Evolutionary conservation across 2,329 filamentous ascomycete genomes (phyloP).

Genomic region (Graphiopsis chlorocephala): DNA sequence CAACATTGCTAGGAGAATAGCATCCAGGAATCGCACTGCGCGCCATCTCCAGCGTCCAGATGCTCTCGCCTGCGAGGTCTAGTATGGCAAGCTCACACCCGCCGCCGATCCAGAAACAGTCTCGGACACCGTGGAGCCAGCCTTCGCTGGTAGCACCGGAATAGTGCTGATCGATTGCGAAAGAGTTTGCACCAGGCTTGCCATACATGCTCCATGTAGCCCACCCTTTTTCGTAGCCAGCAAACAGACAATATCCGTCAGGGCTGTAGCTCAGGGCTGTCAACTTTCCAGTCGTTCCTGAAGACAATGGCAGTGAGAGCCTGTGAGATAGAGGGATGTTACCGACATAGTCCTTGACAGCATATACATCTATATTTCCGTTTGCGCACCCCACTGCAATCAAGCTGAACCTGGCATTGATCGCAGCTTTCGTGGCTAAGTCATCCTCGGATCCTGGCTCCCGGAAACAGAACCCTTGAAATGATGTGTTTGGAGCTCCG

Average conservation of each 20-base stretch:
- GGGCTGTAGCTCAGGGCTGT: slow-evolving; percentile 82
- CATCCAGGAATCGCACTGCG: slow-evolving; percentile 90
- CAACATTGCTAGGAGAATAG: slow-evolving; percentile 87
- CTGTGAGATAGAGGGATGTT: slow-evolving; percentile 86
- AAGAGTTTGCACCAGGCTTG: slow-evolving; percentile 82
- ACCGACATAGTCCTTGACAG: slow-evolving; percentile 85
- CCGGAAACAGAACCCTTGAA: slow-evolving; percentile 90
- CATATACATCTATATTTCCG: slow-evolving; percentile 84
- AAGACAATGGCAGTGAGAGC: slow-evolving; percentile 67
- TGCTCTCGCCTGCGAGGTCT: slow-evolving; percentile 63
- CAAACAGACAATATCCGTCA: slow-evolving; percentile 94
- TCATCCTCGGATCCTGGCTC: slow-evolving; percentile 59
- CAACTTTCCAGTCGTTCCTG: slow-evolving; percentile 64
- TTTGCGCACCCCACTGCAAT: slow-evolving; percentile 81
- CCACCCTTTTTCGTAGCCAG: slow-evolving; percentile 90
- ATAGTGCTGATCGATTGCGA: slow-evolving; percentile 64
- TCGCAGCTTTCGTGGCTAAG: slow-evolving; percentile 69
- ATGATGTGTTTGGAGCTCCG: slow-evolving; percentile 68
- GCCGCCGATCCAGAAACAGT: slow-evolving; percentile 82
- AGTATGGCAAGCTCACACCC: slow-evolving; percentile 82
- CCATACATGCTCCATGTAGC: slow-evolving; percentile 97
- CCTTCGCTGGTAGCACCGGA: slow-evolving; percentile 69
- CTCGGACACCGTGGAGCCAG: slow-evolving; percentile 77
- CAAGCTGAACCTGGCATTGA: slow-evolving; percentile 93
- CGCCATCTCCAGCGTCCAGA: slow-evolving; percentile 90